These are phyloP conservation scores for Myrica gale DNA, from an alignment of 306 rosid genomes.

Conservation along the genomic window DNA sequence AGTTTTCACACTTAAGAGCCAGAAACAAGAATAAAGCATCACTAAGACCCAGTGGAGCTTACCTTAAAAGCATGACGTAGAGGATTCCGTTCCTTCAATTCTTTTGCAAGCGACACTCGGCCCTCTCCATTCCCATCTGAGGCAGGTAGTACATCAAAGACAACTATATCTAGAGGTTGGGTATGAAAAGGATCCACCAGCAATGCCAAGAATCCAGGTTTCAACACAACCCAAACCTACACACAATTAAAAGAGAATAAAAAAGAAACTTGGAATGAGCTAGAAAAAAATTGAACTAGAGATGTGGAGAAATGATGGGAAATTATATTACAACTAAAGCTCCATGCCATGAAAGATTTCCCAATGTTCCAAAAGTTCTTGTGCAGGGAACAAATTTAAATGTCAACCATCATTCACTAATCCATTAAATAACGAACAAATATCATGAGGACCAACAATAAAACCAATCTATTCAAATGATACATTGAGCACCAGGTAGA, in stretches of 20 bases:
- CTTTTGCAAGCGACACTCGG: conserved; percentile 70
- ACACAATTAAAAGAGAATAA: conserved; percentile 29
- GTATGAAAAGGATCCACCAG: conserved; percentile 82
- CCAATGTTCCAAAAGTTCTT: conserved; percentile 13
- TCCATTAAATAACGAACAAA: neutral
- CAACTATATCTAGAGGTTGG: conserved; percentile 91
- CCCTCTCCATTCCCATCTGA: conserved; percentile 86
- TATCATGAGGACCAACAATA: neutral
- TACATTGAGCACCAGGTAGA: neutral
- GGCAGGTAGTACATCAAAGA: conserved; percentile 82
- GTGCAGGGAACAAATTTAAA: conserved; percentile 8
- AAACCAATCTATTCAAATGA: neutral
- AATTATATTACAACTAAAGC: conserved; percentile 12
- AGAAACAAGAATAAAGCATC: conserved; percentile 30
- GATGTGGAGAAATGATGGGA: conserved; percentile 4
- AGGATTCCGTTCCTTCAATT: conserved; percentile 82
- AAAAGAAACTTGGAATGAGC: neutral
- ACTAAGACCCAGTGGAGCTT: conserved; percentile 21
- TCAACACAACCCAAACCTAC: conserved; percentile 96
- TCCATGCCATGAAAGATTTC: neutral
- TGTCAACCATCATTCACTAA: neutral
- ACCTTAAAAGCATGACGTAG: conserved; percentile 89
- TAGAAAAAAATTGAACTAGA: conserved; percentile 13
- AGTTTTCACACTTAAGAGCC: conserved; percentile 20
- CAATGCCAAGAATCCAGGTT: conserved; percentile 96